Evolutionary conservation across 1,284 basidiomycete genomes (phyloP), one percentile per base, ranked within the genome.

Genomic region (Inonotus hispidus): DNA sequence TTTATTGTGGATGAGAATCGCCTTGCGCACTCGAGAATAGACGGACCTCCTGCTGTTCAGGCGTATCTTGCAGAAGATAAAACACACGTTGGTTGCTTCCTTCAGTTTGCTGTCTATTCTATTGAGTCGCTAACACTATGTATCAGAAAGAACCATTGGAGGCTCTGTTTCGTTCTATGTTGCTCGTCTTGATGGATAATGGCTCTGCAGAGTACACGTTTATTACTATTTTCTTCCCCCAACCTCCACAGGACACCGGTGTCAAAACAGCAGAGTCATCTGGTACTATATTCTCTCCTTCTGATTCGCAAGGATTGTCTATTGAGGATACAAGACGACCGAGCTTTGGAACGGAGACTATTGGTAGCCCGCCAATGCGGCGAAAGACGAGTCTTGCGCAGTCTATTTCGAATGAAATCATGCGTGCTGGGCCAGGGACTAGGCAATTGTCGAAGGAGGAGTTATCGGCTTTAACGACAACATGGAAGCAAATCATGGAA

Each of bases 401-500:
- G n/a, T 59, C 61, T 11, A 32, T 62, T 1, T 46, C 56, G n/a
- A 62, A 62, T 37, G 57, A 35, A n/a, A 25, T 59, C 13, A 32
- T 21, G 35, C 53, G 37, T 19, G 19, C 39, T 38, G 46, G 13
- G 21, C 23, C 29, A 6, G 58, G 23, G 11, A 21, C 45, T 35
- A 43, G 35, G n/a, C 43, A 6, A 38, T 71, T 76, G 23, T 66
- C 66, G 29, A 88, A 87, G 72, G 82, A 85, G 61, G 83, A 90
- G 59, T 79, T 82, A 67, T 74, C 78, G 10, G 77, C 75, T 23
- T 71, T 85, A 41, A 78, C 83, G 69, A 75, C 80, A 1, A 76
- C 92, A 21, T 98, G 94, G 93, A 95, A 94, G 73, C 90, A 93
- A 69, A 83, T 96, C 35, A 85, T 96, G 72, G 93, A 93, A 66